phyloP scores from a whole-genome alignment of 129 eudicot species.

The Flaveria robusta region DNA sequence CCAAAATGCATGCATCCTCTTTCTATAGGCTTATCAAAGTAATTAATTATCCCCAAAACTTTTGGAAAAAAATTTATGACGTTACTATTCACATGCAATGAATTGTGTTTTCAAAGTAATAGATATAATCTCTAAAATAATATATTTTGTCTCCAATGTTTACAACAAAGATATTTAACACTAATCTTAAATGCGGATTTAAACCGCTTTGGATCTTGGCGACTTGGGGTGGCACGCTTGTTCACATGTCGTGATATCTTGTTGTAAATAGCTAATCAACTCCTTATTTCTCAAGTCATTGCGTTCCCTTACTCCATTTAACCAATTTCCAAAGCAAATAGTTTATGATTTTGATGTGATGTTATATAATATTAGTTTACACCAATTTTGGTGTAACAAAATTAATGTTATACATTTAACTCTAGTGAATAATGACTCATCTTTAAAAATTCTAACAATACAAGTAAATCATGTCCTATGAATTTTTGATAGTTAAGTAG shows the following conservation, averaged over 20 bases:
- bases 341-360: neutral
- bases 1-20: too few relatives aligned
- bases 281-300: neutral
- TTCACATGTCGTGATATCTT: slow-evolving; percentile 15
- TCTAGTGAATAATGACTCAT: too few relatives aligned
- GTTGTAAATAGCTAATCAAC: neutral
- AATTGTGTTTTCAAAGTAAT: too few relatives aligned
- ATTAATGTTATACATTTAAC: neutral
- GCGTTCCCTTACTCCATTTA: neutral
- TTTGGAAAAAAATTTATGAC: too few relatives aligned
- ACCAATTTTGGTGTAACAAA: neutral
- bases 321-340: slow-evolving; percentile 6
- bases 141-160: too few relatives aligned
- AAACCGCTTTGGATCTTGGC: neutral
- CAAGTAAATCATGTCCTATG: neutral
- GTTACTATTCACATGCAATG: too few relatives aligned
- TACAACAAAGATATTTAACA: too few relatives aligned
- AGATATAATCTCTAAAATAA: too few relatives aligned
- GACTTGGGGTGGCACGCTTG: neutral
- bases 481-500: too few relatives aligned
- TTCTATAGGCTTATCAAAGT: too few relatives aligned
- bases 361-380: neutral
- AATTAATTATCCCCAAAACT: too few relatives aligned
- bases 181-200: neutral
- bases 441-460: neutral